Evolutionary conservation across 495 filamentous ascomycete species (phyloP).

Genomic region (Pseudotulostoma volvatum): DNA sequence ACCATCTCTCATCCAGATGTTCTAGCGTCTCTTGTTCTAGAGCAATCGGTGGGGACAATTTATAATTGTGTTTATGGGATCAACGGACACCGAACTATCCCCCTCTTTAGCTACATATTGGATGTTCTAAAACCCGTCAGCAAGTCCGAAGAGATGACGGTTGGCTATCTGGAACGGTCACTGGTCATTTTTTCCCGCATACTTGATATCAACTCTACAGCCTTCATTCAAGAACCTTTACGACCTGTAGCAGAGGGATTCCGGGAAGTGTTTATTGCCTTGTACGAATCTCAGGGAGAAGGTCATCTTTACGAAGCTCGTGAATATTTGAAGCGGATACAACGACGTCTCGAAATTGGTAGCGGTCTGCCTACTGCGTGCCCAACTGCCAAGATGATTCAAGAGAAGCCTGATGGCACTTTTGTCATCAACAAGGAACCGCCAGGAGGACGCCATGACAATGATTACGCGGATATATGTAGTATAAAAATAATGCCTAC

Average conservation of each 20-base stretch:
- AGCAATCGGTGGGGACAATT: constrained; percentile 37
- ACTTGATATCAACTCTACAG: constrained; percentile 17
- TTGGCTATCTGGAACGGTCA: constrained; percentile 7
- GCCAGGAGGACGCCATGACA: constrained; percentile 27
- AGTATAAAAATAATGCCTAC: constrained; percentile 2
- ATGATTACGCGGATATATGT: constrained; percentile 3
- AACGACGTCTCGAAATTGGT: constrained; percentile 24
- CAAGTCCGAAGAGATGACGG: neutral
- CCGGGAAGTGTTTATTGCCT: constrained; percentile 1
- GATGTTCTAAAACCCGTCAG: constrained; percentile 8
- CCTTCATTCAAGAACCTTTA: constrained; percentile 14
- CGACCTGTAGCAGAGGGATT: constrained; percentile 6
- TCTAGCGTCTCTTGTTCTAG: constrained; percentile 33
- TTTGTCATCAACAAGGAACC: constrained; percentile 26
- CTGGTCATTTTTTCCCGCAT: constrained; percentile 14
- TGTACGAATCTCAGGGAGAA: constrained; percentile 3
- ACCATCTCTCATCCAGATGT: constrained; percentile 36
- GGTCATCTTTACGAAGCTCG: constrained; percentile 5
- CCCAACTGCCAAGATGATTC: constrained; percentile 5
- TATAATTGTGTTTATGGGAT: constrained; percentile 39
- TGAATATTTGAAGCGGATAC: constrained; percentile 8
- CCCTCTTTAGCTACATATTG: constrained; percentile 22
- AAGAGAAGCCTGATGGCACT: constrained; percentile 18
- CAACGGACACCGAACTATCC: constrained; percentile 27
- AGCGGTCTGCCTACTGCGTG: constrained; percentile 14